Evolutionary conservation across 176 grass and related monocot genomes (phyloP).

Genomic region (Carex parvula): DNA sequence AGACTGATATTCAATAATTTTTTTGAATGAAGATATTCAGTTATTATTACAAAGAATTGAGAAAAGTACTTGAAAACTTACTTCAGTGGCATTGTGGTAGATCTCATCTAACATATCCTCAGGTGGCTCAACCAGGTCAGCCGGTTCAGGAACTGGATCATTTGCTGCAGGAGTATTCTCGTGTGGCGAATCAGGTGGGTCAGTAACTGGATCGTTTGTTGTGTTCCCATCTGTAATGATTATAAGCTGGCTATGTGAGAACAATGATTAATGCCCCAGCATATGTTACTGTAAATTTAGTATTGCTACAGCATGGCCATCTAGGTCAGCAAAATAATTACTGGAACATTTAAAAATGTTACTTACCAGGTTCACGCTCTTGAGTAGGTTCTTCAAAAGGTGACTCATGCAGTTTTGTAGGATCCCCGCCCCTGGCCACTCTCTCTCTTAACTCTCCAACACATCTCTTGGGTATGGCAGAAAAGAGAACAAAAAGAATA

Average conservation of each 20-base stretch:
- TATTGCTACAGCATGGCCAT: constrained; percentile 1
- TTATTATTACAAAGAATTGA: background rate
- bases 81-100: constrained; percentile 47
- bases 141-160: constrained; percentile 7
- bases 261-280: background rate
- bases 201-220: constrained; percentile 29
- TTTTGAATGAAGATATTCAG: too few relatives aligned
- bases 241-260: background rate
- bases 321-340: background rate
- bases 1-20: too few relatives aligned
- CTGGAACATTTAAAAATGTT: constrained; percentile 1
- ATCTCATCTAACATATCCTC: constrained; percentile 75
- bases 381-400: constrained; percentile 37
- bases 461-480: constrained; percentile 60
- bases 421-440: constrained; percentile 74
- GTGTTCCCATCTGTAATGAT: constrained; percentile 38
- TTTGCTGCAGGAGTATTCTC: constrained; percentile 15
- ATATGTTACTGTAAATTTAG: background rate
- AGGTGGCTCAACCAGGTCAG: constrained; percentile 30
- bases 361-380: constrained; percentile 39
- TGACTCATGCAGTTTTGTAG: constrained; percentile 59
- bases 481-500: constrained; percentile 11
- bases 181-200: constrained; percentile 7
- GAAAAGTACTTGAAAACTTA: constrained; percentile 26
- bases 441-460: constrained; percentile 64